Percentiles rank a stretch among this genome's conserved stretches.
These are phyloP conservation scores for Boletus rubroflammeus DNA, from an alignment of 768 basidiomycete genomes.

Conservation along the genomic window DNA sequence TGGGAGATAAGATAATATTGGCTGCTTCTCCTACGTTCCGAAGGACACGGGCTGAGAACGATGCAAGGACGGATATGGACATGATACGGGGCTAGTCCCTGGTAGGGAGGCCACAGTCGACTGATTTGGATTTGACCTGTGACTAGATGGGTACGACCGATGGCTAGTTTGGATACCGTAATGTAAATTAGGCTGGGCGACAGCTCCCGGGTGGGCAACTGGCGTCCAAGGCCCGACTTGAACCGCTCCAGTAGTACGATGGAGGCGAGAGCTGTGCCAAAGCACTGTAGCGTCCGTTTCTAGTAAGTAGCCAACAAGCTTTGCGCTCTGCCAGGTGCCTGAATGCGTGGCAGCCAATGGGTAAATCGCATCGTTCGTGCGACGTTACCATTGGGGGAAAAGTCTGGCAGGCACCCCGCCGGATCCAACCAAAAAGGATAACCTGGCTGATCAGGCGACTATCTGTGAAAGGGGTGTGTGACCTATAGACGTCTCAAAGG, in stretches of 20 bases:
- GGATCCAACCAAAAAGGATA: slow-evolving; percentile 4
- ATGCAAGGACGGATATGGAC: slow-evolving; percentile 1
- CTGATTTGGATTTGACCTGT: neutral
- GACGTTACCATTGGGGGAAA: neutral
- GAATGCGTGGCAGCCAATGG: neutral
- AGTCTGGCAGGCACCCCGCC: neutral
- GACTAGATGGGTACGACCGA: neutral
- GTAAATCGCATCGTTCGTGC: neutral
- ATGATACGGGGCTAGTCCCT: neutral
- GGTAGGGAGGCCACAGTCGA: neutral
- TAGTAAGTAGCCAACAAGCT: neutral
- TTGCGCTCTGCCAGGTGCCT: slow-evolving; percentile 2
- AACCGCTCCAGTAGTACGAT: neutral
- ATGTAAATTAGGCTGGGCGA: neutral
- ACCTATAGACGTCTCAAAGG: slow-evolving; percentile 7
- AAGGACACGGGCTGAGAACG: slow-evolving; percentile 10
- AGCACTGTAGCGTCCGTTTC: neutral
- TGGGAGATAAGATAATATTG: slow-evolving; percentile 22
- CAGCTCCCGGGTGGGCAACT: neutral
- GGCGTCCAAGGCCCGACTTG: neutral
- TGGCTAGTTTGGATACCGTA: neutral
- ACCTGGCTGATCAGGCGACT: slow-evolving; percentile 3
- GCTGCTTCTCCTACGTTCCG: slow-evolving; percentile 5
- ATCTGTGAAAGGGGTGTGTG: slow-evolving; percentile 10
- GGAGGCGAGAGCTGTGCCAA: neutral